phyloP scores from a whole-genome alignment of 192 early-diverging fungal genomes.

The Coemansia sp. region DNA sequence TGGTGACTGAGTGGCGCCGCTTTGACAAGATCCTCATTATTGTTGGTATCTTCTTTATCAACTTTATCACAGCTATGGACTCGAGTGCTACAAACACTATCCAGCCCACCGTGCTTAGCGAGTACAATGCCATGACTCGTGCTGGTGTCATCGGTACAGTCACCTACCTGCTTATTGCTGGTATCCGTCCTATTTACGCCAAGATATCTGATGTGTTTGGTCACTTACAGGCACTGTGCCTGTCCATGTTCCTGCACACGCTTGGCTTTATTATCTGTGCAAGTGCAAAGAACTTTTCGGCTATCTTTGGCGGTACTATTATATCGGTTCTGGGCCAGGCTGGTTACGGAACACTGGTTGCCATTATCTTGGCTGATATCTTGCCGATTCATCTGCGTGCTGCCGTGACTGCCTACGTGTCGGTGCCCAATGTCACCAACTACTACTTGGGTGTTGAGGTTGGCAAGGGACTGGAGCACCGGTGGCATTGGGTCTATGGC shows the following conservation, averaged over 20 bases:
- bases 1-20: constrained; percentile 32
- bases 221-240: constrained; percentile 15
- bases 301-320: constrained; percentile 42
- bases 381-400: constrained; percentile 39
- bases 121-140: constrained; percentile 34
- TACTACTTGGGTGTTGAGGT: constrained; percentile 45
- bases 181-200: constrained; percentile 33
- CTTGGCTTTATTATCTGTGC: constrained; percentile 33
- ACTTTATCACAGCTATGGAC: constrained; percentile 37
- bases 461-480: constrained; percentile 12
- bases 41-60: constrained; percentile 39
- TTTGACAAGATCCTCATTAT: constrained; percentile 36
- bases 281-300: constrained; percentile 20
- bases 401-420: constrained; percentile 28
- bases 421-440: constrained; percentile 38
- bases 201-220: constrained; percentile 40
- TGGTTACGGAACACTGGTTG: constrained; percentile 38
- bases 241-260: constrained; percentile 27
- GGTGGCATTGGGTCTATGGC: constrained; percentile 49
- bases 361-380: constrained; percentile 38
- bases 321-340: constrained; percentile 37
- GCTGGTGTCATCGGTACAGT: constrained; percentile 25
- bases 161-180: constrained; percentile 33
- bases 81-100: constrained; percentile 30
- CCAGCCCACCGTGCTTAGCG: constrained; percentile 35